Evolutionary conservation across 371 early-diverging fungal genomes (phyloP).

Genomic region (Lichtheimia ramosa): DNA sequence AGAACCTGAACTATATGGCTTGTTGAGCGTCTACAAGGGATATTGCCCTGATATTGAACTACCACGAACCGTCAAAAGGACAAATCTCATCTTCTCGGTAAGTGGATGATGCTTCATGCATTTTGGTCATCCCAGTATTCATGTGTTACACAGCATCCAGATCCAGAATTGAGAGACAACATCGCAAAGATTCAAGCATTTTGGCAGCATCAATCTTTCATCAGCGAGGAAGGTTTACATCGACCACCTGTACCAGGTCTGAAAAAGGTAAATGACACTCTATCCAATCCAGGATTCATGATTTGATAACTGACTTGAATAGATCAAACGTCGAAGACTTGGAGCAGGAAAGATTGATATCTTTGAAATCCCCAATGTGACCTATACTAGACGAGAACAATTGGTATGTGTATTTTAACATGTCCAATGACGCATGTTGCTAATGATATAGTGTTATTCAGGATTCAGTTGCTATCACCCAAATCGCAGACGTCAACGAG

Average conservation of each 20-base stretch:
- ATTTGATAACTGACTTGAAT: too few relatives aligned
- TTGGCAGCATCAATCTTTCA: neutral
- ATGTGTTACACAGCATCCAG: constrained; percentile 31
- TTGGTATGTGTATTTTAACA: too few relatives aligned
- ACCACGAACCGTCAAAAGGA: constrained; percentile 12
- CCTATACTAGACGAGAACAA: too few relatives aligned
- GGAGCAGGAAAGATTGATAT: too few relatives aligned
- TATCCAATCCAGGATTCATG: too few relatives aligned
- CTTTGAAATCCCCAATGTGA: too few relatives aligned
- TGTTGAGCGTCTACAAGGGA: constrained; percentile 39
- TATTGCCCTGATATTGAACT: constrained; percentile 38
- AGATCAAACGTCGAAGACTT: too few relatives aligned
- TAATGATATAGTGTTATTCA: neutral
- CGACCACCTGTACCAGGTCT: too few relatives aligned
- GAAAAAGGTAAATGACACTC: too few relatives aligned
- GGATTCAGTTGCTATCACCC: constrained; percentile 12
- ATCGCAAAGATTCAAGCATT: constrained; percentile 27
- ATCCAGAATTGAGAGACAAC: constrained; percentile 23
- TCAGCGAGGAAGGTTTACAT: too few relatives aligned
- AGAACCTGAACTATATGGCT: constrained; percentile 39
- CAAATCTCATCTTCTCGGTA: neutral
- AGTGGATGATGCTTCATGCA: too few relatives aligned
- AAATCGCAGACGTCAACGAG: constrained; percentile 16
- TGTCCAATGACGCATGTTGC: too few relatives aligned
- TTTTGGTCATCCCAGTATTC: neutral